phyloP scores from a whole-genome alignment of 768 basidiomycete genomes.

The Phylloporus scabripes region DNA sequence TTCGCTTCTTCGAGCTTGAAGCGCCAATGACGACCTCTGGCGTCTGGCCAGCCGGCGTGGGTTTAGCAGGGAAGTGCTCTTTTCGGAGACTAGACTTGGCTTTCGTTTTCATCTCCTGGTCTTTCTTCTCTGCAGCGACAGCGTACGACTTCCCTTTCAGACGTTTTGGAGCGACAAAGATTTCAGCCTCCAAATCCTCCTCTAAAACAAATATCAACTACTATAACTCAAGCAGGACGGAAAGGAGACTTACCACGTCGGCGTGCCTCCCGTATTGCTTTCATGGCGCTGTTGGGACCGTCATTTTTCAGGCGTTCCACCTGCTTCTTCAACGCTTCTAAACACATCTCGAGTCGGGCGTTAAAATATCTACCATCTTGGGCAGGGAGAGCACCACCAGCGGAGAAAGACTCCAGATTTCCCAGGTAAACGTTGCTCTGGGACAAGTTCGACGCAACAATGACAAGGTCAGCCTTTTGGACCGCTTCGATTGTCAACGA shows the following conservation, averaged over 20 bases:
- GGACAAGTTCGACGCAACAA: slow-evolving; percentile 85
- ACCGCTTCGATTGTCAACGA: slow-evolving; percentile 65
- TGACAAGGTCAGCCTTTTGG: slow-evolving; percentile 76
- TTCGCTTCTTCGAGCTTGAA: slow-evolving; percentile 16
- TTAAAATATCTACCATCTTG: slow-evolving; percentile 88
- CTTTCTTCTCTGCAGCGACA: slow-evolving; percentile 43
- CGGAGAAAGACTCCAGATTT: slow-evolving; percentile 69
- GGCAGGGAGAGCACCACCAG: slow-evolving; percentile 61
- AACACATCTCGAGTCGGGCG: slow-evolving; percentile 62
- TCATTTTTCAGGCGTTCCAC: slow-evolving; percentile 62
- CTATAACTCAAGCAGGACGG: neutral
- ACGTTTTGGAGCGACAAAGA: slow-evolving; percentile 52
- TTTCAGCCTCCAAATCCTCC: slow-evolving; percentile 46
- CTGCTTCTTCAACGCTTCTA: slow-evolving; percentile 56
- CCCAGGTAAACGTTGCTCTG: slow-evolving; percentile 68
- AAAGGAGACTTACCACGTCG: slow-evolving; percentile 45
- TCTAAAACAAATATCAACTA: slow-evolving; percentile 30
- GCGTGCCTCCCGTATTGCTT: slow-evolving; percentile 58
- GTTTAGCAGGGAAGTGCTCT: slow-evolving; percentile 26
- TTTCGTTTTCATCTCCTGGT: slow-evolving; percentile 19
- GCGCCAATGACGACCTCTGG: slow-evolving; percentile 56
- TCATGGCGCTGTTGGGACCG: slow-evolving; percentile 56
- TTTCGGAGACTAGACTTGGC: slow-evolving; percentile 11
- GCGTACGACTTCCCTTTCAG: slow-evolving; percentile 73
- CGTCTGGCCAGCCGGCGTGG: slow-evolving; percentile 35